phyloP scores from a whole-genome alignment of 805 yeast genomes.

The Candida methanosorbosa region DNA sequence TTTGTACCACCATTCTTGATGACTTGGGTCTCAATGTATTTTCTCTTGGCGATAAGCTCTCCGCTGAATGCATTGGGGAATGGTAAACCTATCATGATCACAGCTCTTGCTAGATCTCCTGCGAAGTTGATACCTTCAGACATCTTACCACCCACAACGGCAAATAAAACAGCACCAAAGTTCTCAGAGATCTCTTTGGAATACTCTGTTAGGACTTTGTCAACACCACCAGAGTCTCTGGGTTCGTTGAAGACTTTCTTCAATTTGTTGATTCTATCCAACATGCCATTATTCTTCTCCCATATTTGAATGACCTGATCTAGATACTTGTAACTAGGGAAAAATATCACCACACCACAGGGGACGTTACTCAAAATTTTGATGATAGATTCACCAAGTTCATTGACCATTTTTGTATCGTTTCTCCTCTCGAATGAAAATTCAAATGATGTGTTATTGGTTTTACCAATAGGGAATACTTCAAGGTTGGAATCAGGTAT shows the following conservation, averaged over 20 bases:
- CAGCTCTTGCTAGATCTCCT: constrained; percentile 80
- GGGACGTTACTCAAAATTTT: constrained; percentile 43
- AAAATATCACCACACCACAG: constrained; percentile 69
- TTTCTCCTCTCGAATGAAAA: constrained; percentile 65
- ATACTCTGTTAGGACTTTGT: constrained; percentile 41
- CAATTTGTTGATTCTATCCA: constrained; percentile 20
- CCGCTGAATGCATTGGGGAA: constrained; percentile 81
- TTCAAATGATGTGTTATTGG: constrained; percentile 30
- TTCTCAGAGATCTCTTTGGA: constrained; percentile 26
- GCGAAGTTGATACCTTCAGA: constrained; percentile 93
- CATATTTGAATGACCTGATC: constrained; percentile 42
- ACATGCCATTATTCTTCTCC: constrained; percentile 27
- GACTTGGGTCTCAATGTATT: constrained; percentile 48
- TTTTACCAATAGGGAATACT: constrained; percentile 42
- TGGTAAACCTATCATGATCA: constrained; percentile 82
- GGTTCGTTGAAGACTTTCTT: constrained; percentile 56
- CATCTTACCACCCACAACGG: constrained; percentile 89
- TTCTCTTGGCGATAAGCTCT: constrained; percentile 64
- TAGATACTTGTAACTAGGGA: constrained; percentile 77
- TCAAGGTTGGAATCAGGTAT: constrained; percentile 62
- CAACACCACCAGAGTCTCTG: constrained; percentile 31
- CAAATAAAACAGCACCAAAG: constrained; percentile 58
- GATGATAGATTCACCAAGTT: constrained; percentile 42
- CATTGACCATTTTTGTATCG: constrained; percentile 32
- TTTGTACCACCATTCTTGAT: constrained; percentile 38